phyloP scores from a whole-genome alignment of 805 yeast species.

The Clavispora asparagi region DNA sequence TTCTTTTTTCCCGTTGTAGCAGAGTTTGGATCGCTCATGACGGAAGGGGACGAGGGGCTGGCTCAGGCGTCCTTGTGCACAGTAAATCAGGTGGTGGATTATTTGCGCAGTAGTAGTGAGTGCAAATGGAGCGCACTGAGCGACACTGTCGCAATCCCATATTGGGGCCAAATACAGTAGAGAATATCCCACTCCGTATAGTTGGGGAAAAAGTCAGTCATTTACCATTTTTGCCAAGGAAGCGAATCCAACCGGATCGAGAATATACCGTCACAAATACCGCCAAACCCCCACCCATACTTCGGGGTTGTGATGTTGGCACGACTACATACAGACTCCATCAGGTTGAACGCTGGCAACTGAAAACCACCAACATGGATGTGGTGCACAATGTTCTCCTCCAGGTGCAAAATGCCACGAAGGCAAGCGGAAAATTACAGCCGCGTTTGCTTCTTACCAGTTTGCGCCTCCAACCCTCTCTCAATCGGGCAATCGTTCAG shows the following conservation, averaged over 20 bases:
- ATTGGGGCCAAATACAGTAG: too few relatives aligned
- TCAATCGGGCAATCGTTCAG: conserved; percentile 21
- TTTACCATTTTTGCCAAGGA: too few relatives aligned
- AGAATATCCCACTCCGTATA: too few relatives aligned
- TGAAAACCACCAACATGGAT: conserved; percentile 12
- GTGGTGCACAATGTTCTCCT: conserved; percentile 17
- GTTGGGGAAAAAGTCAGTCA: too few relatives aligned
- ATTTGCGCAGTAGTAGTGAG: not conserved
- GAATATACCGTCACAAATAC: too few relatives aligned
- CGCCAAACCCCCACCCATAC: too few relatives aligned
- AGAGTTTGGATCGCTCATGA: not conserved
- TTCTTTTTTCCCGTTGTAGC: not conserved
- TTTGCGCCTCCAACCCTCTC: conserved; percentile 21
- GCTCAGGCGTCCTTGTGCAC: not conserved
- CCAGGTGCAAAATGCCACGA: conserved; percentile 27
- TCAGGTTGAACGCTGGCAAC: not conserved
- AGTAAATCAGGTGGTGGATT: not conserved
- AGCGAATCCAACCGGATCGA: too few relatives aligned
- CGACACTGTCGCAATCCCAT: too few relatives aligned
- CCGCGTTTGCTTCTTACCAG: conserved; percentile 15
- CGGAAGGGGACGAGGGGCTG: not conserved
- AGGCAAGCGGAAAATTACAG: conserved; percentile 17
- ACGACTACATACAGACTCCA: not conserved
- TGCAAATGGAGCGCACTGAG: not conserved
- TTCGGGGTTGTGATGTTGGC: not conserved